Percentiles rank a stretch among this genome's conserved stretches.
These are phyloP conservation scores for Russula earlei DNA, from an alignment of 768 basidiomycete species.

Conservation along the genomic window DNA sequence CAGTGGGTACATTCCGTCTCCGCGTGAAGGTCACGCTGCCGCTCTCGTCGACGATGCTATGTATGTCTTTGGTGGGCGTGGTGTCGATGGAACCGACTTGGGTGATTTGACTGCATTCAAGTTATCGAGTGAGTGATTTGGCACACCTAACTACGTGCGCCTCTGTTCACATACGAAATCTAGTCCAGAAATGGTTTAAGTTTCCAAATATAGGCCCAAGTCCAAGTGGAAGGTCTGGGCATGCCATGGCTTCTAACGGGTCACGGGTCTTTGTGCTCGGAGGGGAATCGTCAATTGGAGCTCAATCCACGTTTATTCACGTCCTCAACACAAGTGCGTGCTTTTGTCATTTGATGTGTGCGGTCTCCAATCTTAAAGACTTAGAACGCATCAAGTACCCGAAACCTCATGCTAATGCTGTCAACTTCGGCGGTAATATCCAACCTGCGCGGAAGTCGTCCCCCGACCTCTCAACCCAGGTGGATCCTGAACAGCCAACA, in stretches of 20 bases:
- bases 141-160: neutral
- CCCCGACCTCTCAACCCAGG: constrained; percentile 18
- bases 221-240: constrained; percentile 84
- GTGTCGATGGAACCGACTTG: constrained; percentile 92
- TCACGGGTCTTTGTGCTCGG: constrained; percentile 87
- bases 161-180: neutral
- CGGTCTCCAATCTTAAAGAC: neutral
- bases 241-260: constrained; percentile 92
- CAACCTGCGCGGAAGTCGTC: constrained; percentile 40
- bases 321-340: constrained; percentile 88
- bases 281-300: constrained; percentile 75
- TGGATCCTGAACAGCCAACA: constrained; percentile 12
- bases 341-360: neutral
- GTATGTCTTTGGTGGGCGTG: constrained; percentile 94
- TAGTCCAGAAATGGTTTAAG: constrained; percentile 98
- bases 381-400: constrained; percentile 93
- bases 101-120: constrained; percentile 95
- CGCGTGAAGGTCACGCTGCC: constrained; percentile 92
- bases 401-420: constrained; percentile 42
- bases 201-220: constrained; percentile 99
- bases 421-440: constrained; percentile 28
- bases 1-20: constrained; percentile 93
- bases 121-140: constrained; percentile 71
- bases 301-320: constrained; percentile 64
- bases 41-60: constrained; percentile 95